Conservation (phyloP, 2,329 filamentous ascomycete species). For the Teratosphaeria viscida region DNA sequence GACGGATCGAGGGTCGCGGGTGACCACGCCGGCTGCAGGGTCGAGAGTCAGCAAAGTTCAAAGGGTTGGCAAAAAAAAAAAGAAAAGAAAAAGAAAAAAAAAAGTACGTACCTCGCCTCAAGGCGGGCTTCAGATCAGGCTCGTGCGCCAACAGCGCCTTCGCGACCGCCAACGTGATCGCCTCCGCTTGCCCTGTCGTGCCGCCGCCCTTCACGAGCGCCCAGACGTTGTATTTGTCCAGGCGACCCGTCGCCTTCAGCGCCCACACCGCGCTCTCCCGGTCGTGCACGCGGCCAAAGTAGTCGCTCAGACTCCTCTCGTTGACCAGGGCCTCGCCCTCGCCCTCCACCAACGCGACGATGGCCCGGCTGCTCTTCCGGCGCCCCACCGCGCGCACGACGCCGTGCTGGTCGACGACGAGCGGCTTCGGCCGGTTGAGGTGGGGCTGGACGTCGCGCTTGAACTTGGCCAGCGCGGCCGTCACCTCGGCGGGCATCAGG, state of each 20-base stretch:
- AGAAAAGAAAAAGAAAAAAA: neutral
- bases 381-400: conserved; percentile 70
- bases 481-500: conserved; percentile 61
- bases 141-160: conserved; percentile 86
- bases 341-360: conserved; percentile 83
- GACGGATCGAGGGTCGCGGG: conserved; percentile 79
- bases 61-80: neutral
- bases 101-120: conserved; percentile 69
- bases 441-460: conserved; percentile 64
- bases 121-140: conserved; percentile 74
- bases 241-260: conserved; percentile 65
- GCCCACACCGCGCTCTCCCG: conserved; percentile 91
- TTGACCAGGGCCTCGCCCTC: conserved; percentile 86
- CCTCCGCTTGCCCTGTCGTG: conserved; percentile 90
- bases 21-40: conserved; percentile 74
- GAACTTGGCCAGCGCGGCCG: conserved; percentile 55
- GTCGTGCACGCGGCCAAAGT: conserved; percentile 82
- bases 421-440: conserved; percentile 51
- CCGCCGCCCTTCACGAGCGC: conserved; percentile 75
- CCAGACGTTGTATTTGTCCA: conserved; percentile 98
- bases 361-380: conserved; percentile 78
- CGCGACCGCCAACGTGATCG: conserved; percentile 78
- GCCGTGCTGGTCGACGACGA: conserved; percentile 63
- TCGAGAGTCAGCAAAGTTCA: conserved; percentile 31
- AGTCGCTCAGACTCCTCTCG: conserved; percentile 69